These are phyloP conservation scores for Ustilago trichophora DNA, from an alignment of 1,284 basidiomycete genomes.

Conservation along the genomic window DNA sequence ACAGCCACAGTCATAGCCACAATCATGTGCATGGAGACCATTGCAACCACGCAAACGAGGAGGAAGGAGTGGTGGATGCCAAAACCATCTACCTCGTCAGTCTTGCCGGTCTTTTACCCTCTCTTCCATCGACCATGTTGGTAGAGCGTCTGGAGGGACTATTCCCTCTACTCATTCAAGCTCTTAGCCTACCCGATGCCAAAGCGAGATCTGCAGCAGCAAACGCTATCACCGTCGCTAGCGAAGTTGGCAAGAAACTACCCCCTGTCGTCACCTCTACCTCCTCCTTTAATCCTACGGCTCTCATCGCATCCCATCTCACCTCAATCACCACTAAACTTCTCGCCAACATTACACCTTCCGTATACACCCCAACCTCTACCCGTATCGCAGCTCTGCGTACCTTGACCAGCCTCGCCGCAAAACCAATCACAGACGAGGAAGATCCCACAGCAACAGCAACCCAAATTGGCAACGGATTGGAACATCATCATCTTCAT, in stretches of 20 bases:
- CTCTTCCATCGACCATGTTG: conserved; percentile 75
- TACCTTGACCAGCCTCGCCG: conserved; percentile 78
- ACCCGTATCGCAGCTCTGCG: conserved; percentile 80
- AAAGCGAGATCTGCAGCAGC: conserved; percentile 82
- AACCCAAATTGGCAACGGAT: neutral
- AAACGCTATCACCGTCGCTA: conserved; percentile 78
- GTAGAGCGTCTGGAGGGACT: conserved; percentile 71
- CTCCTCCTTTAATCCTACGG: conserved; percentile 6
- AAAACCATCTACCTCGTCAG: conserved; percentile 83
- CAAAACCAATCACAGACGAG: conserved; percentile 81
- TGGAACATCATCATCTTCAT: conserved; percentile 32
- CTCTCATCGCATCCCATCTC: conserved; percentile 23
- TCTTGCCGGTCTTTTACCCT: conserved; percentile 81
- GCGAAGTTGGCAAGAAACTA: conserved; percentile 69
- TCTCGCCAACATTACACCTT: conserved; percentile 19
- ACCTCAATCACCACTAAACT: conserved; percentile 43
- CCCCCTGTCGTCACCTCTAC: no score
- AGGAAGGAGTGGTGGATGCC: conserved; percentile 58
- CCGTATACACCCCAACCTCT: conserved; percentile 67
- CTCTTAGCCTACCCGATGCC: conserved; percentile 79
- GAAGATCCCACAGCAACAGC: conserved; percentile 72
- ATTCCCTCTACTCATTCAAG: conserved; percentile 85
- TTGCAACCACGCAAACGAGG: neutral
- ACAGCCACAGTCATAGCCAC: conserved; percentile 14
- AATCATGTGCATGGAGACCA: no score